Percentiles rank a stretch among this genome's conserved stretches.
Conservation (phyloP, 352 stramenopile species). For the Globisporangium ultimum region DNA sequence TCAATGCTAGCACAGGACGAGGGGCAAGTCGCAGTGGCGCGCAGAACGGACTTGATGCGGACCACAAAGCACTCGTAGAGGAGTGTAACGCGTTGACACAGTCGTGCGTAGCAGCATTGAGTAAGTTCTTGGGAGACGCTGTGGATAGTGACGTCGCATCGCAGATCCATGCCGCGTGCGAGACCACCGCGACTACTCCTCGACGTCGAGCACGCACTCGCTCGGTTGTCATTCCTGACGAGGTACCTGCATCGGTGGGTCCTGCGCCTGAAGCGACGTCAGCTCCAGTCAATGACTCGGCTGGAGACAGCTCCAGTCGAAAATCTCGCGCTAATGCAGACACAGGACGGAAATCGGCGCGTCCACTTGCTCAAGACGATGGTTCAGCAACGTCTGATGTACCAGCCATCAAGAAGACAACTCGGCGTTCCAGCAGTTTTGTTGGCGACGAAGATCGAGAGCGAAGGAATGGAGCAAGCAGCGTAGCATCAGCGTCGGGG, state of each 20-base stretch:
- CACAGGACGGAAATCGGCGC: background rate
- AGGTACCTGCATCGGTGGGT: background rate
- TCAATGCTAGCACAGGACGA: background rate
- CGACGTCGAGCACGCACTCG: conserved; percentile 11
- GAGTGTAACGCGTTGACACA: conserved; percentile 61
- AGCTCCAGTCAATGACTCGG: background rate
- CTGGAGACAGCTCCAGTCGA: background rate
- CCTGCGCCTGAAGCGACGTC: background rate
- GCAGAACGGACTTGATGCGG: conserved; percentile 14
- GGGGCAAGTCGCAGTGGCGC: conserved; percentile 5
- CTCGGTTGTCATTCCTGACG: conserved; percentile 7
- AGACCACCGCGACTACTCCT: conserved; percentile 1
- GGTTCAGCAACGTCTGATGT: background rate
- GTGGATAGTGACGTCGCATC: conserved; percentile 3
- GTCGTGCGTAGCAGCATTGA: conserved; percentile 58
- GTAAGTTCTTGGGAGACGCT: conserved; percentile 48
- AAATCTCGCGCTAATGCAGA: background rate
- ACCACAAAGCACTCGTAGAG: conserved; percentile 48
- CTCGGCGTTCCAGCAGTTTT: background rate
- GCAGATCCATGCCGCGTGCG: background rate
- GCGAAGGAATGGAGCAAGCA: background rate
- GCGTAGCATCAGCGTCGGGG: background rate
- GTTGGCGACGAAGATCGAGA: background rate
- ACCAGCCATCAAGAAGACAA: background rate
- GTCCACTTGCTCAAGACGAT: background rate